A percentile compares a stretch with the other conserved stretches of the same genome.
Evolutionary conservation across 2,329 filamentous ascomycete genomes (phyloP).

Genomic region (Ilyonectria mors-panacis): DNA sequence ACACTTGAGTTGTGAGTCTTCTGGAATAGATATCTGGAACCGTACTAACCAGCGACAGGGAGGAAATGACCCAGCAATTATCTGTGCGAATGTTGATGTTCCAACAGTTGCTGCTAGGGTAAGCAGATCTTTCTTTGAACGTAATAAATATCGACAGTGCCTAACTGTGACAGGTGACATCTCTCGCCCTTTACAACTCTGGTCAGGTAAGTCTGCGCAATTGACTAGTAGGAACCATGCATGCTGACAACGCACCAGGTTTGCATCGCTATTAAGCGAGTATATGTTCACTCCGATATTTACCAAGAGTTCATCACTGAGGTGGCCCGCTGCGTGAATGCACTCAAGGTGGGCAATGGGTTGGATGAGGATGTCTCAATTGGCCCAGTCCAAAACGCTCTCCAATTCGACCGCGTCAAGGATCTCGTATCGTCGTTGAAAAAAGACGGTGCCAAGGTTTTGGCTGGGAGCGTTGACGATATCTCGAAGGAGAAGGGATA

Average conservation of each 20-base stretch:
- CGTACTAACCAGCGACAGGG: constrained; percentile 8
- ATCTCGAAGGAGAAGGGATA: constrained; percentile 32
- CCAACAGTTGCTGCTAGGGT: constrained; percentile 51
- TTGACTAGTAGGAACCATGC: constrained; percentile 37
- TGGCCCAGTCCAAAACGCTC: constrained; percentile 70
- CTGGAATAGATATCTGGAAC: neutral
- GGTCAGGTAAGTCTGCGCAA: constrained; percentile 11
- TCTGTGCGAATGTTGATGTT: constrained; percentile 66
- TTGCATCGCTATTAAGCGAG: constrained; percentile 62
- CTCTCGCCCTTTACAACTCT: constrained; percentile 24
- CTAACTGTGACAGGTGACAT: neutral
- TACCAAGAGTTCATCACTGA: constrained; percentile 65
- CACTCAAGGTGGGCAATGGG: constrained; percentile 60
- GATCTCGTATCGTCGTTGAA: constrained; percentile 2
- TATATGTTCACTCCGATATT: constrained; percentile 70
- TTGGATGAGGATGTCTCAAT: constrained; percentile 58
- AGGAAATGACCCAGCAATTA: constrained; percentile 37
- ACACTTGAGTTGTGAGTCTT: constrained; percentile 66
- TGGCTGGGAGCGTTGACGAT: neutral
- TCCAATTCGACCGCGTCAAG: constrained; percentile 62
- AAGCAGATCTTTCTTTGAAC: constrained; percentile 53
- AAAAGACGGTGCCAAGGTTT: constrained; percentile 9
- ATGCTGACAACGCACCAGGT: constrained; percentile 67
- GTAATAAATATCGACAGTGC: neutral
- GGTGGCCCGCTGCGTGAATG: constrained; percentile 60